These are phyloP conservation scores for Aciculosporium take DNA, from an alignment of 2,329 filamentous ascomycete species.

Conservation along the genomic window DNA sequence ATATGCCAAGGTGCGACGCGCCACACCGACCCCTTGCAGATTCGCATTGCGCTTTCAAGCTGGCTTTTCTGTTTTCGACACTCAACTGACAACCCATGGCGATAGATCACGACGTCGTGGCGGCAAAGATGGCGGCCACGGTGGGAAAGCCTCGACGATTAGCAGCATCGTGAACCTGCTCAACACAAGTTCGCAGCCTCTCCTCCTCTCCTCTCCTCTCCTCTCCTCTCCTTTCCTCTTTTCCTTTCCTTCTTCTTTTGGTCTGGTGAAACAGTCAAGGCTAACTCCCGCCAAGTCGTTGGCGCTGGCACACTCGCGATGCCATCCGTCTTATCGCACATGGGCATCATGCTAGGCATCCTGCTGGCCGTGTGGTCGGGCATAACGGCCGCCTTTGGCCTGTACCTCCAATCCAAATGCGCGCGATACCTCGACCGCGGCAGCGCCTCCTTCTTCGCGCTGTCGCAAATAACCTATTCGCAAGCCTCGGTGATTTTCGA, in stretches of 20 bases:
- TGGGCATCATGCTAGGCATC: conserved; percentile 77
- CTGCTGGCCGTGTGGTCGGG: conserved; percentile 86
- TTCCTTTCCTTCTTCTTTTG: too few species aligned
- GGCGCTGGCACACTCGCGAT: conserved; percentile 88
- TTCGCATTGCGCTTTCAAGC: too few species aligned
- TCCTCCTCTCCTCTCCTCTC: neutral
- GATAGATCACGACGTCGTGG: conserved; percentile 43
- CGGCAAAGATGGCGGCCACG: conserved; percentile 53
- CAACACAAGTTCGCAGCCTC: conserved; percentile 63
- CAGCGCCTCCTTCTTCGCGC: conserved; percentile 81
- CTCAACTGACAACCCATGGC: conserved; percentile 4
- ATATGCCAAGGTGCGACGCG: conserved; percentile 33
- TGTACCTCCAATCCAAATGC: conserved; percentile 90
- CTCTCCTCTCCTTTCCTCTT: too few species aligned
- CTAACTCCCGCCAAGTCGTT: conserved; percentile 47
- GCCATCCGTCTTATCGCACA: conserved; percentile 90
- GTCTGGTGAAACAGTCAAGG: neutral
- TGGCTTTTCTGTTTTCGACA: neutral
- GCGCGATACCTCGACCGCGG: conserved; percentile 86
- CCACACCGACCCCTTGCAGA: neutral
- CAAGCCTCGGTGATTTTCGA: conserved; percentile 94
- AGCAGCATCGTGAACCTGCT: conserved; percentile 91
- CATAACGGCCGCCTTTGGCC: conserved; percentile 73
- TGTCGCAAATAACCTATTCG: conserved; percentile 92
- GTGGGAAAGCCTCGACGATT: conserved; percentile 69